These are phyloP conservation scores for Globisporangium cystogenes DNA, from an alignment of 352 stramenopile genomes.

Conservation along the genomic window DNA sequence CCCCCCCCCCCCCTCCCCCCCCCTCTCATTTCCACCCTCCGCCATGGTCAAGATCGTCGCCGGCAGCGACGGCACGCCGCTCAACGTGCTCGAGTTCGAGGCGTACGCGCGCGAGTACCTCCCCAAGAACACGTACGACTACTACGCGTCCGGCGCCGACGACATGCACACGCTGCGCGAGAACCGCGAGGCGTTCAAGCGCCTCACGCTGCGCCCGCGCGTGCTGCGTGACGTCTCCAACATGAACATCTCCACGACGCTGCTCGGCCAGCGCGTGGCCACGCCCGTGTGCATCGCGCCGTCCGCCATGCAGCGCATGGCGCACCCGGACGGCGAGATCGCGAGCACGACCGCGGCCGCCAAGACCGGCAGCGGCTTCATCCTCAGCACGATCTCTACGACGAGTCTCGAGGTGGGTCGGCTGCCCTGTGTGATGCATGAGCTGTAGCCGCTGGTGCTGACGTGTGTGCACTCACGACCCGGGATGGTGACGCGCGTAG, in stretches of 20 bases:
- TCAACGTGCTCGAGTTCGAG: conserved; percentile 91
- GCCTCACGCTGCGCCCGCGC: conserved; percentile 92
- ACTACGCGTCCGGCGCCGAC: conserved; percentile 91
- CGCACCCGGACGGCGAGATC: conserved; percentile 92
- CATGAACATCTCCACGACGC: conserved; percentile 88
- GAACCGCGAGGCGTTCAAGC: conserved; percentile 88
- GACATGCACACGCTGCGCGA: conserved; percentile 85
- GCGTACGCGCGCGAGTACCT: conserved; percentile 85
- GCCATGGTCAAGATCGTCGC: conserved; percentile 52
- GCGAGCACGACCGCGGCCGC: conserved; percentile 77
- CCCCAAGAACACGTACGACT: conserved; percentile 90
- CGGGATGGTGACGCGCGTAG: conserved; percentile 10
- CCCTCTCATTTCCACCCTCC: neutral
- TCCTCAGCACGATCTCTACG: conserved; percentile 91
- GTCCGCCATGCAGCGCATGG: conserved; percentile 92
- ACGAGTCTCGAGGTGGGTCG: conserved; percentile 77
- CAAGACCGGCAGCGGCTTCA: conserved; percentile 87
- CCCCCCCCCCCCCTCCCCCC: neutral
- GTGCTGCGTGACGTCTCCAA: conserved; percentile 92
- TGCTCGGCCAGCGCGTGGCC: conserved; percentile 88
- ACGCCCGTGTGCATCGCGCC: conserved; percentile 93
- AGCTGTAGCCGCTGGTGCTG: too few relatives aligned
- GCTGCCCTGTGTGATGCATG: too few relatives aligned
- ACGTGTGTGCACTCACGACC: too few relatives aligned
- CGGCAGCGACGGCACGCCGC: conserved; percentile 59